Percentiles rank a stretch among this genome's conserved stretches.
These are phyloP conservation scores for Ophiosphaerella herpotricha DNA, from an alignment of 2,329 filamentous ascomycete species.

Conservation along the genomic window DNA sequence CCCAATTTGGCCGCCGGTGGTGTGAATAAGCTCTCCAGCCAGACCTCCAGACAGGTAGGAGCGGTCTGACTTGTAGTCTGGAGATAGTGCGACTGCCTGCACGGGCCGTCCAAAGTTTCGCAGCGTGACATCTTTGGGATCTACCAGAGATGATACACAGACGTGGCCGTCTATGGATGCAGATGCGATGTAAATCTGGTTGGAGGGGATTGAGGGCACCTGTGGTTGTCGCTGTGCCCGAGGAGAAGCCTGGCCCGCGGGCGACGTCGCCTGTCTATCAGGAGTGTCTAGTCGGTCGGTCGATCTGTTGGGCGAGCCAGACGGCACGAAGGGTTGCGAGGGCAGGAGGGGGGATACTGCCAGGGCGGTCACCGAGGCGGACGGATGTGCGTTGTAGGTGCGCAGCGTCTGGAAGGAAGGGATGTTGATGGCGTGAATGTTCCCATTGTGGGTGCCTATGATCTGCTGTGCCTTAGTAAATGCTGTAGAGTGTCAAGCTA, in stretches of 20 bases:
- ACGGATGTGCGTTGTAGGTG: constrained; percentile 83
- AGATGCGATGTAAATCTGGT: constrained; percentile 90
- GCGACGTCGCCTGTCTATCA: constrained; percentile 39
- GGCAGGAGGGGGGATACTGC: constrained; percentile 85
- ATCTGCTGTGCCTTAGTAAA: constrained; percentile 61
- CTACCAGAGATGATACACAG: constrained; percentile 84
- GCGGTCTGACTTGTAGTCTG: constrained; percentile 87
- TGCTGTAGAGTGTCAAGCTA: constrained; percentile 2
- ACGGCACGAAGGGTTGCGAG: constrained; percentile 51
- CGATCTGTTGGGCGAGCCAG: constrained; percentile 22
- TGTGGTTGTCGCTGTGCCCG: constrained; percentile 60
- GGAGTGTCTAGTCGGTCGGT: constrained; percentile 46
- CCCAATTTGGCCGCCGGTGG: constrained; percentile 77
- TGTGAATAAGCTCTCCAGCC: constrained; percentile 85
- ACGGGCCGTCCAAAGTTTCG: constrained; percentile 94
- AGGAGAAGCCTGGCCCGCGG: constrained; percentile 50
- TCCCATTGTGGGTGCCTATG: constrained; percentile 93
- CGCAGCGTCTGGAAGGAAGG: constrained; percentile 80
- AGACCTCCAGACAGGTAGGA: constrained; percentile 90
- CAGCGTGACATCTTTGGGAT: constrained; percentile 86
- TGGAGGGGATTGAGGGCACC: constrained; percentile 77
- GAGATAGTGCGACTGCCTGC: constrained; percentile 90
- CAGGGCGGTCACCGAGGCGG: constrained; percentile 85
- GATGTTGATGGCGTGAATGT: constrained; percentile 86
- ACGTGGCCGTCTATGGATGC: constrained; percentile 96